Evolutionary conservation across 768 basidiomycete species (phyloP), one percentile per base, ranked within the genome.

Genomic region (Suillus bovinus): DNA sequence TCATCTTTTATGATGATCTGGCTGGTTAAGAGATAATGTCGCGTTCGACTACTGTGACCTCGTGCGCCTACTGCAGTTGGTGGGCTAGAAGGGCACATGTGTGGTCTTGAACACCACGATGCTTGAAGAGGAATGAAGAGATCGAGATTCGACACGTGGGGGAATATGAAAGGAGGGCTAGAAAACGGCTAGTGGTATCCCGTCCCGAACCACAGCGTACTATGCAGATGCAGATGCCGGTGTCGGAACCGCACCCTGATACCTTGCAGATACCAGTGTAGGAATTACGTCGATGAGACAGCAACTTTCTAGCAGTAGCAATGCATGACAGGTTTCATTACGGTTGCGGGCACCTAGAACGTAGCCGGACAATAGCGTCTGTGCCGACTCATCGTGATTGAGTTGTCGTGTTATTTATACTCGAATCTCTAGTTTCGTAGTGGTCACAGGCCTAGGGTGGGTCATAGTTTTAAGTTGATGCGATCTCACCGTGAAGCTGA

Each of bases 91-190:
- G 17, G 27, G 4, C 16, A 44, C 9, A 5, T 50, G 17, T 20
- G 31, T 31, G 41, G 50, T 33, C 44, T 55, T 41, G 49, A 49
- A 16, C 36, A 14, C 34, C 17, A 5, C 3, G 60, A 29, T 11
- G 53, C 5, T 31, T 57, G 34, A 34, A 24, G 36, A 22, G 44
- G 61, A 57, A 61, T 34, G 61, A 61, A 27, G 31, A n/a, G 3
- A 44, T 54, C 7, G 44, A 42, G 27, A 34, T 57, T 29, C 9
- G n/a, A 38, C 17, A 33, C 13, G 33, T 20, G 36, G 54, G 49
- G 17, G 17, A 20, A 29, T 17, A 27, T 14, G 47, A 22, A 14
- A 47, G 22, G 46, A 46, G 5, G 13, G 16, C 17, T 20, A 9
- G 17, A 8, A 49, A 49, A 29, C 47, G 16, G 27, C 29, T 49